Evolutionary conservation across 345 rosid species (phyloP).

Genomic region (Salix purpurea): DNA sequence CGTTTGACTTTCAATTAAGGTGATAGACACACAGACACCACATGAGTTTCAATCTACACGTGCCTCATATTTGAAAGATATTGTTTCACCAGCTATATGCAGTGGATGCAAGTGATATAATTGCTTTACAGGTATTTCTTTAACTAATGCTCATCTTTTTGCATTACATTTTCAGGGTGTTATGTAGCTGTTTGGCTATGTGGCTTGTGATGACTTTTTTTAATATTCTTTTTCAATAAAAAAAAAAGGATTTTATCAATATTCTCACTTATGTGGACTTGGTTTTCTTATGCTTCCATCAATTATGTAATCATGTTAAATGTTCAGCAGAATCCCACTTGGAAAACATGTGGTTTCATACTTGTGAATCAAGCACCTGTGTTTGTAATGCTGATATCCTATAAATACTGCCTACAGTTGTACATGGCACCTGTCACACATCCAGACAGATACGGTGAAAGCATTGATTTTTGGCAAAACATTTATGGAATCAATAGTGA

Average conservation of each 20-base stretch:
- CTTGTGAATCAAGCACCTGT: not conserved
- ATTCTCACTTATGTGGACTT: not conserved
- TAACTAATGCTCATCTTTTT: conserved; percentile 14
- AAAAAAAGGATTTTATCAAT: too few relatives aligned
- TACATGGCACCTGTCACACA: conserved; percentile 95
- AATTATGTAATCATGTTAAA: too few relatives aligned
- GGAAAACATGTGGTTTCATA: not conserved
- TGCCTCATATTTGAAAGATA: not conserved
- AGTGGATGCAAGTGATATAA: conserved; percentile 96
- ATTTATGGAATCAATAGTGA: conserved; percentile 67
- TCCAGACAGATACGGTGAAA: conserved; percentile 83
- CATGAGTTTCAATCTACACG: too few relatives aligned
- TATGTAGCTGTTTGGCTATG: too few relatives aligned
- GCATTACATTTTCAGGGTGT: not conserved
- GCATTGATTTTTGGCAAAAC: conserved; percentile 56
- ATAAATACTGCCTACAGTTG: conserved; percentile 47
- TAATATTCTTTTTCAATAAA: too few relatives aligned
- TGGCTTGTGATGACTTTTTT: too few relatives aligned
- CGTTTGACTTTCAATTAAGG: too few relatives aligned
- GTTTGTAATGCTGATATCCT: conserved; percentile 17
- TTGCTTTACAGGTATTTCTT: conserved; percentile 74
- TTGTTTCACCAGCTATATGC: conserved; percentile 71
- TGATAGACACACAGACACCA: too few relatives aligned
- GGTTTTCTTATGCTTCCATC: too few relatives aligned
- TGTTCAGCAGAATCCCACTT: too few relatives aligned